phyloP scores from a whole-genome alignment of 2,329 filamentous ascomycete species.

The Clonostachys sp. region DNA sequence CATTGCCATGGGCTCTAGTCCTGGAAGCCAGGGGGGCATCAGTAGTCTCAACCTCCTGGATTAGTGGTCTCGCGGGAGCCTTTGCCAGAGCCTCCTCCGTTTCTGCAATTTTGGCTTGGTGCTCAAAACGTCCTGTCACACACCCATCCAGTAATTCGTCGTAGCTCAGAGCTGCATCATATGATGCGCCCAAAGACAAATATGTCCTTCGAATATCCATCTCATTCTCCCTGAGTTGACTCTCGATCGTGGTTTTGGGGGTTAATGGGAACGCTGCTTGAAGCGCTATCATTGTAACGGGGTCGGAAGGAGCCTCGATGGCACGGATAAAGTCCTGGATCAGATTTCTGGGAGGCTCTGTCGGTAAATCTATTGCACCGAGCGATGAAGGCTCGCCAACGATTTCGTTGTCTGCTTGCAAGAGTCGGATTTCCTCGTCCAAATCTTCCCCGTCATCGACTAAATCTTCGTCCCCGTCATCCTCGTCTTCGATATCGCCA shows the following conservation, averaged over 20 bases:
- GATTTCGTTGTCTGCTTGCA: constrained; percentile 32
- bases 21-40: background rate
- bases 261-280: constrained; percentile 37
- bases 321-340: background rate
- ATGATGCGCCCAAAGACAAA: constrained; percentile 20
- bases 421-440: constrained; percentile 34
- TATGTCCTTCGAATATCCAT: constrained; percentile 31
- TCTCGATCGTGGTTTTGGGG: constrained; percentile 24
- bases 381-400: constrained; percentile 9
- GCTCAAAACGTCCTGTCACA: constrained; percentile 8
- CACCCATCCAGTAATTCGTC: constrained; percentile 23
- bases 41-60: constrained; percentile 11
- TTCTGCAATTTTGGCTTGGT: background rate
- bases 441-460: constrained; percentile 6
- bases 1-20: too few relatives aligned
- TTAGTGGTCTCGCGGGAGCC: constrained; percentile 16
- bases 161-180: constrained; percentile 22
- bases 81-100: background rate
- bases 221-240: constrained; percentile 22
- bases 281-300: constrained; percentile 14
- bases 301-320: background rate
- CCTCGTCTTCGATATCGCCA: constrained; percentile 4
- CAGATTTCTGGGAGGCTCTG: background rate
- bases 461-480: constrained; percentile 6
- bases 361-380: too few relatives aligned